Evolutionary conservation across 2,329 filamentous ascomycete species (phyloP), one percentile per base, ranked within the genome.

Genomic region (Trichoderma citrinoviride): DNA sequence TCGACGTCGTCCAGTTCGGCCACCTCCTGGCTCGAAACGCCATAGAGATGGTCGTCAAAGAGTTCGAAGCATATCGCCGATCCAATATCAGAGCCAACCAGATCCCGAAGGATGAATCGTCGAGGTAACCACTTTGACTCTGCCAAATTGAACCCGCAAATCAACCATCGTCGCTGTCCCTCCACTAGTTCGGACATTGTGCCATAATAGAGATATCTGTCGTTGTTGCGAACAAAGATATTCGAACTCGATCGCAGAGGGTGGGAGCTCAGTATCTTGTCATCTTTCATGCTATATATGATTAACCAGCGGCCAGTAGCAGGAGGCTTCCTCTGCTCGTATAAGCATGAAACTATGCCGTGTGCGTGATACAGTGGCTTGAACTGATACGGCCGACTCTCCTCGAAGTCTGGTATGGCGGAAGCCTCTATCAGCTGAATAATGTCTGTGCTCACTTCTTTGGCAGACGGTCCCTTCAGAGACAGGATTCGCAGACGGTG

Each of bases 11-110:
- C 85, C 0, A 85, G 80, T 65, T 89, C 84, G 60, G 86, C 84
- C 3, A 82, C 82, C 1, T 83, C 83, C 68, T 87, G 83, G 67
- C 87, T 93, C 0, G 90, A 90, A 6, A 93, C 76, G 0, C 84
- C 88, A 69, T 93, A 93, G 46, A 93, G 86, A 69, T 86, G 80
- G 10, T 80, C 82, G 43, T 86, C 80, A 66, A 90, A 80, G 19
- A 93, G 84, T 66, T 90, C 88, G 71, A 93, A 93, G 66, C 85
- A 90, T n/a, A 91, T 79, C 0, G 85, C 87, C 12, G 83, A 84
- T 6, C 87, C 88, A 37, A 92, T 81, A 52, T 90, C 88, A 19
- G 80, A 82, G 1, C 88, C 90, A 49, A 85, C 82, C 64, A 90
- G 79, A 25, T 86, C 80, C 43, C 83, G 76, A 3, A 91, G 77